These are phyloP conservation scores for Eutypa lata DNA, from an alignment of 2,329 filamentous ascomycete genomes.

Conservation along the genomic window DNA sequence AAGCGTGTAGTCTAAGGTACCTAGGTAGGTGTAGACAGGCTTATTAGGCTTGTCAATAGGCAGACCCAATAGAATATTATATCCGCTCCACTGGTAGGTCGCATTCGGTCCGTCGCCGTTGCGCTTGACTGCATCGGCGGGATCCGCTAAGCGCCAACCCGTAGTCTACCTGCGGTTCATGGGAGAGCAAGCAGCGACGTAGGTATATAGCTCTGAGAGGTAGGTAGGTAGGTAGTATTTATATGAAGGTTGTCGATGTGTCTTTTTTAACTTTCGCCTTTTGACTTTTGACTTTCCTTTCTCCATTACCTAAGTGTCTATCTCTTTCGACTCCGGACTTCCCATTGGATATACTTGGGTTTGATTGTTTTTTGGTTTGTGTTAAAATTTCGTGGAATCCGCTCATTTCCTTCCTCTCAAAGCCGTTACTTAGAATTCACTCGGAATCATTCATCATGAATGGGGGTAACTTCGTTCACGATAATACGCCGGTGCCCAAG, in stretches of 20 bases:
- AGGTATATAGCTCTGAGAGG: too few species aligned
- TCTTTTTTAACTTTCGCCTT: neutral
- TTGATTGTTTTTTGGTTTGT: too few species aligned
- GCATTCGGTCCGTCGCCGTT: neutral
- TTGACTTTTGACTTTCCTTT: neutral
- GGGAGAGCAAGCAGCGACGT: too few species aligned
- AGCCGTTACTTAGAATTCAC: neutral
- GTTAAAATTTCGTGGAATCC: neutral
- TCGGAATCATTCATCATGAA: constrained; percentile 29
- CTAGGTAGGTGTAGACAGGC: neutral
- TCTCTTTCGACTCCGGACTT: too few species aligned
- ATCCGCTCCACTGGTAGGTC: constrained; percentile 1
- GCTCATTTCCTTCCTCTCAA: neutral
- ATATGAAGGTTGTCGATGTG: neutral
- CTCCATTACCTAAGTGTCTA: neutral
- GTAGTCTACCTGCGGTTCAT: too few species aligned
- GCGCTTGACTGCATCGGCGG: neutral
- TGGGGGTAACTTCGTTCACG: constrained; percentile 53
- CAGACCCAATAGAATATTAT: neutral
- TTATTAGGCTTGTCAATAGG: neutral
- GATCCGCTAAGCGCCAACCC: neutral
- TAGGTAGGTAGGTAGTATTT: neutral
- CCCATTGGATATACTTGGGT: too few species aligned
- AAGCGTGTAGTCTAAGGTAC: neutral
- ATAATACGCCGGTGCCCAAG: constrained; percentile 48